These are phyloP conservation scores for Suillus americanus DNA, from an alignment of 768 basidiomycete genomes.

Conservation along the genomic window DNA sequence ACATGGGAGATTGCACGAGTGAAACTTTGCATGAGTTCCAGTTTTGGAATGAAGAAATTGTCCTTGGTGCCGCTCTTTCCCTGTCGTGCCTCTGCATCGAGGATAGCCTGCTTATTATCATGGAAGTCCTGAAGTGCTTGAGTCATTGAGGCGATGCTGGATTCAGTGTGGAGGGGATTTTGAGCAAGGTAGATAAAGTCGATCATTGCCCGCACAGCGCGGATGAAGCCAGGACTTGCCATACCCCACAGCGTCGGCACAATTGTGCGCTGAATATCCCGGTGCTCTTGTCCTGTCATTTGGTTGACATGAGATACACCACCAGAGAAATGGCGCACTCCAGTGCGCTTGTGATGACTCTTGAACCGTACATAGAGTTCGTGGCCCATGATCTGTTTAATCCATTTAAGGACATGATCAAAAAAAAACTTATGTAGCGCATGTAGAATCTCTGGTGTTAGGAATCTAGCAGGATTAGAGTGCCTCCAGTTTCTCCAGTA, in stretches of 20 bases:
- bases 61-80: slow-evolving; percentile 14
- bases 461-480: too few relatives aligned
- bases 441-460: too few relatives aligned
- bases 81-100: not conserved
- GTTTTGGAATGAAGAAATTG: slow-evolving; percentile 27
- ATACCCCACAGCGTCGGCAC: slow-evolving; percentile 34
- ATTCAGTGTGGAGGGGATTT: slow-evolving; percentile 18
- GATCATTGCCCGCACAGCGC: slow-evolving; percentile 32
- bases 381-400: not conserved
- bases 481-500: too few relatives aligned
- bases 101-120: not conserved
- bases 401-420: too few relatives aligned
- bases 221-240: slow-evolving; percentile 28
- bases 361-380: slow-evolving; percentile 38
- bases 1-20: slow-evolving; percentile 10
- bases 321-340: slow-evolving; percentile 36
- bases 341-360: slow-evolving; percentile 34
- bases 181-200: slow-evolving; percentile 28
- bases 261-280: slow-evolving; percentile 36
- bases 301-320: slow-evolving; percentile 43
- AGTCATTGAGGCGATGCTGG: not conserved
- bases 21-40: slow-evolving; percentile 16
- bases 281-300: slow-evolving; percentile 39
- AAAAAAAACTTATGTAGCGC: too few relatives aligned
- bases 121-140: slow-evolving; percentile 3